Conservation (phyloP, 139 green algal genomes). For the Closterium sp. region DNA sequence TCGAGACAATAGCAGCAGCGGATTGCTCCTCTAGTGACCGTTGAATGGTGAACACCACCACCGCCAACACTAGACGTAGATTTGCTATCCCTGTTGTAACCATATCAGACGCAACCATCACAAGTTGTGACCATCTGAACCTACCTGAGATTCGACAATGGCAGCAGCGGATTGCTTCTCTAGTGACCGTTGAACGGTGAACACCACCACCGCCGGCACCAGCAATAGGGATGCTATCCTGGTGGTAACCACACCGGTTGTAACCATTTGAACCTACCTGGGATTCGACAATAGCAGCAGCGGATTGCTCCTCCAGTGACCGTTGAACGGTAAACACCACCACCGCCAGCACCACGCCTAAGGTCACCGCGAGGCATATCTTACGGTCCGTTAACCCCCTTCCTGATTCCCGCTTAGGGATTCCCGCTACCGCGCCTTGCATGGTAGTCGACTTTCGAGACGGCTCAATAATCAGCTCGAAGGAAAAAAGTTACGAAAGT, state of each 20-base stretch:
- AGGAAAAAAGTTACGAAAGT: too few relatives aligned
- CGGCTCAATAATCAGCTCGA: too few relatives aligned
- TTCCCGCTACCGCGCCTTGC: not conserved
- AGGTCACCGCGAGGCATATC: conserved; percentile 29
- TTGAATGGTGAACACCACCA: too few relatives aligned
- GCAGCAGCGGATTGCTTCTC: not conserved
- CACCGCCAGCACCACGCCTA: conserved; percentile 7
- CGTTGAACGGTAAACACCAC: conserved; percentile 1
- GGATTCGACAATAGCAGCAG: not conserved
- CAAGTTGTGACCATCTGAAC: not conserved
- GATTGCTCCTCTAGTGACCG: too few relatives aligned
- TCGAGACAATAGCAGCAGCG: too few relatives aligned
- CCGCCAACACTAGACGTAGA: too few relatives aligned
- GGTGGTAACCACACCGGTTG: not conserved
- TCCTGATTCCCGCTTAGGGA: not conserved
- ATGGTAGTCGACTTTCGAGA: not conserved
- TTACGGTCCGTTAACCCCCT: conserved; percentile 19
- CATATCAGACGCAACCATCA: too few relatives aligned
- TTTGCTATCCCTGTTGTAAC: too few relatives aligned
- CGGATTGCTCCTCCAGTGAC: not conserved
- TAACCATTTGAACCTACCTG: not conserved
- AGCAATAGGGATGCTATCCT: too few relatives aligned
- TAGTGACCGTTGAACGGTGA: not conserved
- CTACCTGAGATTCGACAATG: not conserved
- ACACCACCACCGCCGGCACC: not conserved